These are phyloP conservation scores for Cucurbita pepo DNA, from an alignment of 306 rosid species.

Conservation along the genomic window DNA sequence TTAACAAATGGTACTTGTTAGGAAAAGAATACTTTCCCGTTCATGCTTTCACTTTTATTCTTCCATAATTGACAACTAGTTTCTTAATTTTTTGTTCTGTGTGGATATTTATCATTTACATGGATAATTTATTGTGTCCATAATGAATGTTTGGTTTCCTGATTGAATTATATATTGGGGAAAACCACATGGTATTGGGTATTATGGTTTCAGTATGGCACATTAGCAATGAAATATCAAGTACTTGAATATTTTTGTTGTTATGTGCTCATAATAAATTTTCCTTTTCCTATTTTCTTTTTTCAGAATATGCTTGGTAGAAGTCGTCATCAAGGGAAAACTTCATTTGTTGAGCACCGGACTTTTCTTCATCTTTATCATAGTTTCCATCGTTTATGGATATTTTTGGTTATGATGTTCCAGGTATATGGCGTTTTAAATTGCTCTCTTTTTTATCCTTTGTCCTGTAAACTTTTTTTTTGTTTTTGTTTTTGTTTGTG, in stretches of 20 bases:
- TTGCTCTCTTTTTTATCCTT: not conserved
- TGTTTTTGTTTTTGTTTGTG: not conserved
- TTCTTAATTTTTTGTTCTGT: too few species aligned
- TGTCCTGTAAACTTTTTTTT: not conserved
- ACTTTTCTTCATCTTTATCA: constrained; percentile 91
- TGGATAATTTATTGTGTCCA: not conserved
- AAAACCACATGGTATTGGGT: not conserved
- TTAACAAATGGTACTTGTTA: too few species aligned
- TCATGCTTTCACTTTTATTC: too few species aligned
- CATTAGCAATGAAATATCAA: not conserved
- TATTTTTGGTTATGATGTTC: constrained; percentile 93
- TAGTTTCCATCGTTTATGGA: constrained; percentile 91
- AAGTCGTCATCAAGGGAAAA: constrained; percentile 58
- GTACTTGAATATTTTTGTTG: not conserved
- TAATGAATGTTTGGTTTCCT: not conserved
- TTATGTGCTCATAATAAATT: not conserved
- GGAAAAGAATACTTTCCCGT: too few species aligned
- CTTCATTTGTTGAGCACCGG: constrained; percentile 95
- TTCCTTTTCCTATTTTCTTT: not conserved
- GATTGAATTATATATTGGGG: not conserved
- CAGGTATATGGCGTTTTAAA: constrained; percentile 37
- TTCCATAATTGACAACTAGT: too few species aligned
- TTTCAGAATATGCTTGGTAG: constrained; percentile 46
- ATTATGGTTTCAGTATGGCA: not conserved
- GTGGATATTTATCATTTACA: too few species aligned